Evolutionary conservation across 2,329 filamentous ascomycete genomes (phyloP).

Genomic region (Nothomitra cinnamomea): DNA sequence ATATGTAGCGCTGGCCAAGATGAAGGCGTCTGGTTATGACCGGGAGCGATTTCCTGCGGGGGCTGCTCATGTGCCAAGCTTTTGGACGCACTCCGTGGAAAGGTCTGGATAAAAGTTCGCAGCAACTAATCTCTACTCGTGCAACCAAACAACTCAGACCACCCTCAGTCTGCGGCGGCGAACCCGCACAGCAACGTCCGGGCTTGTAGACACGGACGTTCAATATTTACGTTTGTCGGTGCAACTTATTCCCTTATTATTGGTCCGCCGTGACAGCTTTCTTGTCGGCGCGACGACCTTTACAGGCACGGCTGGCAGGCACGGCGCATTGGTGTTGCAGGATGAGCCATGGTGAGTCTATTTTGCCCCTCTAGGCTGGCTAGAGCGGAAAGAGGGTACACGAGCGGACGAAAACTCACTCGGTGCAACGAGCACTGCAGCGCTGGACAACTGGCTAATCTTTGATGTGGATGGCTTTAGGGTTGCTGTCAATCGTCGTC

Average conservation of each 20-base stretch:
- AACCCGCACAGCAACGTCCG: not conserved
- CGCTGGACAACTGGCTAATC: not conserved
- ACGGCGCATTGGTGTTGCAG: not conserved
- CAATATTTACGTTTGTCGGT: too few species aligned
- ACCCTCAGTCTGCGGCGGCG: not conserved
- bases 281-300: not conserved
- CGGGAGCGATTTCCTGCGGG: not conserved
- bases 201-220: too few species aligned
- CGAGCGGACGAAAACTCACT: not conserved
- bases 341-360: constrained; percentile 2
- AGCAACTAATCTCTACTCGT: not conserved
- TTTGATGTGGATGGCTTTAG: not conserved
- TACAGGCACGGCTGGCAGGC: not conserved
- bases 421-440: not conserved
- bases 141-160: too few species aligned
- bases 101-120: not conserved
- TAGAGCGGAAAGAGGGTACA: not conserved
- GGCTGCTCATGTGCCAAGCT: not conserved
- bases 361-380: not conserved
- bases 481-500: constrained; percentile 4
- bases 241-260: not conserved
- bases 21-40: too few species aligned
- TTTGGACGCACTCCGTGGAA: too few species aligned
- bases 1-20: too few species aligned
- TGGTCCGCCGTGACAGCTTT: not conserved